Base-by-base conservation (phyloP, 345 rosid genomes). In the Turritis glabra region DNA sequence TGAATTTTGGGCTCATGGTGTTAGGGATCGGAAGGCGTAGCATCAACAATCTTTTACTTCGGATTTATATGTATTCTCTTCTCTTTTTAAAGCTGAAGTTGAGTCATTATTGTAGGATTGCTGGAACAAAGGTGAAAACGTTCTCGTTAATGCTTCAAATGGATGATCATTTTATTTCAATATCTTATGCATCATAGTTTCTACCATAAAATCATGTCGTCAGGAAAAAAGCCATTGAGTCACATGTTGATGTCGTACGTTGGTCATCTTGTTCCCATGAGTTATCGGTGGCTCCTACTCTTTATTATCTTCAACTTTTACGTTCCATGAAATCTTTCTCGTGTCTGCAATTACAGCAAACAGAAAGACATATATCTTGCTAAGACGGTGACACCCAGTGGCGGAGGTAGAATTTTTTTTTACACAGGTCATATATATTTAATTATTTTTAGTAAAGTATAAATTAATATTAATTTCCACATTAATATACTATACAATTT, bases 241-340 rank as follows among this genome's bases (percentile, higher is more conserved):
- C 73, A 69, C 64, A 43, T 69, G 55, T 56, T 30, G 30, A 27
- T 70, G 46, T 48, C 7, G 8, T 51, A 51, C 51, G 35, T 61
- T 61, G 52, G 12, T 43, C 61, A 61, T 40, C 50, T 61, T 61
- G 52, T 38, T 72, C 69, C 27, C 69, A 61, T 72, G 76, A 72
- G n/a, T 51, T 51, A 37, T 44, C 47, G 41, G 75, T 46, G 27
- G 72, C 23, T 54, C 37, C 8, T 25, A 14, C 57, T 47, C 15
- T 14, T 58, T 70, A 12, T 71, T 21, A 71, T 35, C 58, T 47
- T 23, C 18, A 48, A 33, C 41, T 69, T 55, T 54, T 18, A 52
- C 19, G 43, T 27, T 13, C 51, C 72, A 54, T 37, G 51, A 41
- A 40, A 12, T 47, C 25, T 59, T 71, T 48, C 58, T 59, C 59